Percentiles rank a stretch among this genome's conserved stretches.
phyloP scores from a whole-genome alignment of 2,329 filamentous ascomycete genomes.

The Paecilomyces sp. region DNA sequence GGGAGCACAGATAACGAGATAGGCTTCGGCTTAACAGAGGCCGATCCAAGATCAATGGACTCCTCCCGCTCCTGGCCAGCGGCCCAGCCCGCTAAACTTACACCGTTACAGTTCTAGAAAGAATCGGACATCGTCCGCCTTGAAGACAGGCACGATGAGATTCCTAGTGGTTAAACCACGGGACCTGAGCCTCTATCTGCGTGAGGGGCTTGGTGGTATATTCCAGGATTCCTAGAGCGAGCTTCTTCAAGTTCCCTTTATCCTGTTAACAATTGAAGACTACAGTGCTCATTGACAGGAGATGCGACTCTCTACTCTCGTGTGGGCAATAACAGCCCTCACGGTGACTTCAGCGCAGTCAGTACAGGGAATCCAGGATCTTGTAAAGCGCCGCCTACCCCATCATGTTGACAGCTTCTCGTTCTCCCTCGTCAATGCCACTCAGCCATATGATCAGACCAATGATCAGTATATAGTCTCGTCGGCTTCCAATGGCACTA shows the following conservation, averaged over 20 bases:
- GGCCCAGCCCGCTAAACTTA: neutral
- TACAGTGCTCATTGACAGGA: neutral
- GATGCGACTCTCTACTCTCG: neutral
- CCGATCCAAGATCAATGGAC: neutral
- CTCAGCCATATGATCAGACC: neutral
- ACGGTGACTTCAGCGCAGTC: slow-evolving; percentile 5
- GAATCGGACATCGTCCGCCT: neutral
- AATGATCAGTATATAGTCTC: slow-evolving; percentile 17
- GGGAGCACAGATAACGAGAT: neutral
- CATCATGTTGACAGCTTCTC: slow-evolving; percentile 13
- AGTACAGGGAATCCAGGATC: slow-evolving; percentile 15
- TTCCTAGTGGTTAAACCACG: neutral
- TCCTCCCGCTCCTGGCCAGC: neutral
- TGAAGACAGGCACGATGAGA: neutral
- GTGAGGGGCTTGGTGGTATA: neutral
- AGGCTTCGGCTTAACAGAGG: neutral
- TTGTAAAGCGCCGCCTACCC: slow-evolving; percentile 17
- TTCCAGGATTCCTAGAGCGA: neutral
- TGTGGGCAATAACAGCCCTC: neutral
- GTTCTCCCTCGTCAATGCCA: slow-evolving; percentile 11
- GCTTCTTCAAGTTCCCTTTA: neutral
- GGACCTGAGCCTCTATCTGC: neutral
- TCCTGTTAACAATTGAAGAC: neutral
- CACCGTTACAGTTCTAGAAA: neutral
- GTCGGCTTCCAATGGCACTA: slow-evolving; percentile 15